Evolutionary conservation across 495 filamentous ascomycete genomes (phyloP).

Genomic region (Aspergillus nanangensis): DNA sequence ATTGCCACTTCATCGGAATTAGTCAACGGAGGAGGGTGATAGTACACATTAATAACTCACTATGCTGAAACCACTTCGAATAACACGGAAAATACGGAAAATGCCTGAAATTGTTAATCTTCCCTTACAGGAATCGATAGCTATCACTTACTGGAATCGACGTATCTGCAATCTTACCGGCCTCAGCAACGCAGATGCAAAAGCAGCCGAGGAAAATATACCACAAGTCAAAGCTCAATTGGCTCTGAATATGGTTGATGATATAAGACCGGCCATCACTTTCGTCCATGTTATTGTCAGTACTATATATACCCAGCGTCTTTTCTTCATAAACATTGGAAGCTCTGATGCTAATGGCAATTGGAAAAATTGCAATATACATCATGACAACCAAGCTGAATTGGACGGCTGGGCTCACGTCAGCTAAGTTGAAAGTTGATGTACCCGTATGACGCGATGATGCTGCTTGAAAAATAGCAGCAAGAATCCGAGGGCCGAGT

Average conservation of each 20-base stretch:
- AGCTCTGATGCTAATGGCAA: conserved; percentile 66
- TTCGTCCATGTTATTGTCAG: conserved; percentile 40
- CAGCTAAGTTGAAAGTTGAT: conserved; percentile 49
- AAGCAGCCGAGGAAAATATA: conserved; percentile 61
- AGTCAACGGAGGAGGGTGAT: no score
- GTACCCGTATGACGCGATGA: conserved; percentile 58
- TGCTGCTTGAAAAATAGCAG: conserved; percentile 56
- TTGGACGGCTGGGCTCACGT: conserved; percentile 56
- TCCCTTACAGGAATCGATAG: no score
- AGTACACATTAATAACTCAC: conserved; percentile 17
- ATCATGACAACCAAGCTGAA: conserved; percentile 61
- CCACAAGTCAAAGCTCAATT: conserved; percentile 61
- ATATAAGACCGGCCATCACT: conserved; percentile 36
- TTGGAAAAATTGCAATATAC: conserved; percentile 75
- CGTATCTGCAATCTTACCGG: conserved; percentile 45
- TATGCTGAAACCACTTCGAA: conserved; percentile 89
- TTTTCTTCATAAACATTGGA: conserved; percentile 65
- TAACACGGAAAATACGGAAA: conserved; percentile 65
- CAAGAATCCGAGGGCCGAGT: conserved; percentile 37
- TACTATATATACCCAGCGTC: conserved; percentile 60
- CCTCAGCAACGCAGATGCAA: conserved; percentile 54
- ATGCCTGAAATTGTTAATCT: conserved; percentile 15
- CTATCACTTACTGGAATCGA: no score
- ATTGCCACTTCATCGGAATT: conserved; percentile 50
- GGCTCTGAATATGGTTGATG: conserved; percentile 52